Evolutionary conservation across 2,329 filamentous ascomycete genomes (phyloP).

Genomic region (Seiridium unicorne): DNA sequence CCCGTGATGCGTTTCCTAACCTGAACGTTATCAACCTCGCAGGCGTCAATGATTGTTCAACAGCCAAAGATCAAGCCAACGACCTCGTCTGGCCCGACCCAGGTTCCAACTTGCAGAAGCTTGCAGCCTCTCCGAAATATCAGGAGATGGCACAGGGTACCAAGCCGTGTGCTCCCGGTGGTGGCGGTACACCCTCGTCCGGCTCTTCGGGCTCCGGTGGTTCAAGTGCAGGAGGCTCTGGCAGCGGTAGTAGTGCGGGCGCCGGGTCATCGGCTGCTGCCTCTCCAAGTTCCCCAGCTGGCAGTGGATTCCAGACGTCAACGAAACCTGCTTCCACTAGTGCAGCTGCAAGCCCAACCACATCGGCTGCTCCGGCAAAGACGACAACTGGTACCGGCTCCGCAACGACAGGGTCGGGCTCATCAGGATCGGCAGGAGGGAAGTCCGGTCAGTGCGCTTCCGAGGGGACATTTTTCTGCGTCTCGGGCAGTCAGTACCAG

Average conservation of each 20-base stretch:
- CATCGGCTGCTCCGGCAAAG: neutral
- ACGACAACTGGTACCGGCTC: neutral
- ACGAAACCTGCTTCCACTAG: neutral
- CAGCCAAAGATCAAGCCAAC: slow-evolving; percentile 44
- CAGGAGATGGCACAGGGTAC: neutral
- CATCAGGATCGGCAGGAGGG: slow-evolving; percentile 11
- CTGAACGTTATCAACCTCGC: slow-evolving; percentile 69
- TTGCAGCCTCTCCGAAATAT: slow-evolving; percentile 21
- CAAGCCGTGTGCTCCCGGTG: neutral
- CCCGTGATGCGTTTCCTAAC: slow-evolving; percentile 48
- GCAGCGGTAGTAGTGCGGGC: neutral
- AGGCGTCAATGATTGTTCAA: slow-evolving; percentile 49
- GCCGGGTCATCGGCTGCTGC: neutral
- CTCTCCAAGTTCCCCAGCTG: neutral
- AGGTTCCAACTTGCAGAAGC: slow-evolving; percentile 51
- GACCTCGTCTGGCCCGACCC: slow-evolving; percentile 64
- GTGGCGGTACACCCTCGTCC: slow-evolving; percentile 8
- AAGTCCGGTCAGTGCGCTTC: slow-evolving; percentile 27
- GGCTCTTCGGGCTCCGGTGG: slow-evolving; percentile 10
- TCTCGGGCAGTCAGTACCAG: slow-evolving; percentile 28
- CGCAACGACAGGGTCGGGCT: neutral
- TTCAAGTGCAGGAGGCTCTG: neutral
- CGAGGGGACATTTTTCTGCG: slow-evolving; percentile 33
- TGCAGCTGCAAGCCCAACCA: neutral
- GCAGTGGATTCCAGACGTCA: neutral